Conservation (phyloP, 1,284 basidiomycete genomes). For the Trametes versicolor region DNA sequence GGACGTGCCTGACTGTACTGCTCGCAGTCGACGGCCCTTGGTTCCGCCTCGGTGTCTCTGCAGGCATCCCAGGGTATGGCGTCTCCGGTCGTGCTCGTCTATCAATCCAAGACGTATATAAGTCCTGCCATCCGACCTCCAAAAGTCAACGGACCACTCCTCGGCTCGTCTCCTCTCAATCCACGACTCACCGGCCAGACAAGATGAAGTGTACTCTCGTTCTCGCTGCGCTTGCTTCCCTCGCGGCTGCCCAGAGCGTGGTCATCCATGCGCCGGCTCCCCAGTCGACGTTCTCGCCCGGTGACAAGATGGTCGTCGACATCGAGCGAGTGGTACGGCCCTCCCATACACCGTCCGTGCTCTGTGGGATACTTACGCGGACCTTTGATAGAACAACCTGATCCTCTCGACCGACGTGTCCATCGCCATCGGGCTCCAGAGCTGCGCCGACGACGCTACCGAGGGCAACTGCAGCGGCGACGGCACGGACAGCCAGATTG, state of each 20-base stretch:
- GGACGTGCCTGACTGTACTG: neutral
- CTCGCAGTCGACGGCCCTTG: no score
- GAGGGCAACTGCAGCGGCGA: constrained; percentile 37
- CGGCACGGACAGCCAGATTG: constrained; percentile 45
- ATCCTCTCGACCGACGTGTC: constrained; percentile 51
- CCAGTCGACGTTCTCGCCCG: constrained; percentile 9
- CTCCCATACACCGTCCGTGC: neutral
- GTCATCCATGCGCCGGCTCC: constrained; percentile 11
- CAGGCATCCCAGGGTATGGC: neutral
- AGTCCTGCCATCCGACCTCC: neutral
- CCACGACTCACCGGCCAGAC: neutral
- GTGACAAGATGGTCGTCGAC: constrained; percentile 18
- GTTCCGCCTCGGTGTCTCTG: neutral
- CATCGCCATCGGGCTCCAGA: constrained; percentile 50
- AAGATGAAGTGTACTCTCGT: constrained; percentile 4
- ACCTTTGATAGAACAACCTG: constrained; percentile 45
- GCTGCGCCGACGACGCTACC: constrained; percentile 40
- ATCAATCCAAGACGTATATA: neutral
- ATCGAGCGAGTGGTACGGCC: constrained; percentile 14
- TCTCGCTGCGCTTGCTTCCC: constrained; percentile 7
- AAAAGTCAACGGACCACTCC: neutral
- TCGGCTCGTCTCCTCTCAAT: neutral
- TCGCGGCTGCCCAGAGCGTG: constrained; percentile 13
- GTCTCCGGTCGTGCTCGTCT: neutral
- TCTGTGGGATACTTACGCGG: neutral